Evolutionary conservation across 2,329 filamentous ascomycete species (phyloP).

Genomic region (Diaporthe australafricana): DNA sequence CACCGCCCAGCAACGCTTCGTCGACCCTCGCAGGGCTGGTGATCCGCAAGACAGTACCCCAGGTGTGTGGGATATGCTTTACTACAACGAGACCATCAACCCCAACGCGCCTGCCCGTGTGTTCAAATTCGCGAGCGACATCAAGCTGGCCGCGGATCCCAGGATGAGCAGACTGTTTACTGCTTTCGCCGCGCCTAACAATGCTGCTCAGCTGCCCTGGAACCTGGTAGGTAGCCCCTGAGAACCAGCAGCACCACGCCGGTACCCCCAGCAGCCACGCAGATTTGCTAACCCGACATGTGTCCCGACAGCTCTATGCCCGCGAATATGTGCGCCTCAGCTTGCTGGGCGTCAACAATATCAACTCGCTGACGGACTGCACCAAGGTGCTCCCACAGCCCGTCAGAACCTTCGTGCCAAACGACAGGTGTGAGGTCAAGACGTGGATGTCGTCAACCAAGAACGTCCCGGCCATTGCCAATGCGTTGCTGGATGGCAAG

Average conservation of each 20-base stretch:
- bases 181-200: constrained; percentile 27
- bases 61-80: constrained; percentile 64
- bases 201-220: constrained; percentile 30
- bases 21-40: constrained; percentile 53
- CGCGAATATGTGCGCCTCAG: constrained; percentile 57
- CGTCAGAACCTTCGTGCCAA: constrained; percentile 22
- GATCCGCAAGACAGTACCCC: constrained; percentile 64
- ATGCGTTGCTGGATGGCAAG: constrained; percentile 26
- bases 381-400: constrained; percentile 48
- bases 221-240: constrained; percentile 8
- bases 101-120: constrained; percentile 49
- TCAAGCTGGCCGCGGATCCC: constrained; percentile 26
- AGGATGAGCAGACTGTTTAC: constrained; percentile 24
- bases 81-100: constrained; percentile 56
- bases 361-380: constrained; percentile 58
- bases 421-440: constrained; percentile 37
- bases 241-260: background rate
- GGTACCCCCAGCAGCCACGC: background rate
- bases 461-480: constrained; percentile 21
- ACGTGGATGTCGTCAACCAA: constrained; percentile 26
- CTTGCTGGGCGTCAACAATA: constrained; percentile 57
- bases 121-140: constrained; percentile 42
- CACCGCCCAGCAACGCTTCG: constrained; percentile 60
- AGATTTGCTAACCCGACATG: background rate
- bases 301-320: constrained; percentile 45